Base-by-base conservation (phyloP, 495 filamentous ascomycete genomes). In the Neurospora sp. region DNA sequence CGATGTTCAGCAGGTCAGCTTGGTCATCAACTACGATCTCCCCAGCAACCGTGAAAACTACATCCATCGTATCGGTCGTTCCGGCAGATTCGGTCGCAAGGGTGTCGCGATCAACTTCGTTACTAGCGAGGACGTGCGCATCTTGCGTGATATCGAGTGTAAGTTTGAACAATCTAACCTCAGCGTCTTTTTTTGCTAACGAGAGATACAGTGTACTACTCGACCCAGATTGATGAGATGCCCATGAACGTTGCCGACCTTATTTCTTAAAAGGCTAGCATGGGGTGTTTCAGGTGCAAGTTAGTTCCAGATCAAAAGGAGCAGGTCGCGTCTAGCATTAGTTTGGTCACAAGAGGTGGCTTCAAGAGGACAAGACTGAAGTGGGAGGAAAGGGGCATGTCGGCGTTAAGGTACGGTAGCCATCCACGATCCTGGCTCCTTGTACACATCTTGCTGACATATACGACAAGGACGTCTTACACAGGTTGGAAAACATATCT, bases 101-200 rank as follows among this genome's bases (percentile, higher is more conserved):
- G 96, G 96, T 91, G 96, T 99, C 83, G 96, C 96, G 77, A 99
- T 99, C 89, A 99, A 99, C 91, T 99, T 99, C 84, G 96, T 99
- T 82, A 99, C 96, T 72, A 93, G 93, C 78, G 96, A 99, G 74
- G 96, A 99, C 87, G 96, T 99, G 77, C 94, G 96, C 82, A 99
- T 99, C 90, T 93, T 99, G 89, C 91, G 96, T 78, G 96, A 99
- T 83, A 99, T 99, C 76, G 96, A 94, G 81, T 85, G 89, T 83
- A 83, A 76, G 80, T 83, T 77, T 38, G 74, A 66, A 70, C 69
- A 38, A 12, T 23, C 20, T 0, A 10, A 3, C 5, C 27, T 69
- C 10, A 3, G 14, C 20, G 2, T 23, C 1, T 40, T 18, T 40
- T 23, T 5, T n/a, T 5, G n/a, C 76, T 79, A 84, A 77, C 74